Evolutionary conservation across 352 stramenopile genomes (phyloP), one percentile per base, ranked within the genome.

Genomic region (Phytopythium montanum): DNA sequence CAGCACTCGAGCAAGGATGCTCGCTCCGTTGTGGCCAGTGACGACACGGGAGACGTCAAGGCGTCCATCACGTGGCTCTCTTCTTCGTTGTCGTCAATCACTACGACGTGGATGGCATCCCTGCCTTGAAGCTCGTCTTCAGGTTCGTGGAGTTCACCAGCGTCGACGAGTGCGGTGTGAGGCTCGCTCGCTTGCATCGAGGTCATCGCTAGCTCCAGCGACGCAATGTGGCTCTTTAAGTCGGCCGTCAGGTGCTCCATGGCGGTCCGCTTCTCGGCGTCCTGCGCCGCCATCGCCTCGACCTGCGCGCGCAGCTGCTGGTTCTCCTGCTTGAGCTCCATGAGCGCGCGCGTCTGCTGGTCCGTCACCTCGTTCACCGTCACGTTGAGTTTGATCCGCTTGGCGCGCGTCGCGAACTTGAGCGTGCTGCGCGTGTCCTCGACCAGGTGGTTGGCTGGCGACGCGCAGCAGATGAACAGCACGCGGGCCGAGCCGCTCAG

Each of bases 371-470:
- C 71, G 28, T 83, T 83, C 18, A 80, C 68, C 4, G 55, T 56
- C 4, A 72, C 69, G 16, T 76, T 71, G 25, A 76, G 59, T 65
- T 93, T 94, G 49, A 97, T 87, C 14, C 80, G 76, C 65, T 92
- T 90, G 65, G 94, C 93, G 23, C 88, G 81, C 26, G 85, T 89
- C 41, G 93, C 93, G 68, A 98, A 98, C 57, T 96, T 93, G 36
- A 98, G 77, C 18, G 92, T 98, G 51, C 85, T 92, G 6, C 96
- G 73, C 4, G 87, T 97, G 54, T 97, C 84, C 56, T 95, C 84
- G n/a, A 87, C 79, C 39, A 93, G 87, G 3, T 74, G 69, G 42
- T 73, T 66, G 18, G 90, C 77, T 16, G 85, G 85, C 60, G 85
- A 96, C 23, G 91, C 70, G 63, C 87, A 96, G 14, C 86, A 90